phyloP scores from a whole-genome alignment of 2,329 filamentous ascomycete genomes.

The Aspergillus novofumigatus region DNA sequence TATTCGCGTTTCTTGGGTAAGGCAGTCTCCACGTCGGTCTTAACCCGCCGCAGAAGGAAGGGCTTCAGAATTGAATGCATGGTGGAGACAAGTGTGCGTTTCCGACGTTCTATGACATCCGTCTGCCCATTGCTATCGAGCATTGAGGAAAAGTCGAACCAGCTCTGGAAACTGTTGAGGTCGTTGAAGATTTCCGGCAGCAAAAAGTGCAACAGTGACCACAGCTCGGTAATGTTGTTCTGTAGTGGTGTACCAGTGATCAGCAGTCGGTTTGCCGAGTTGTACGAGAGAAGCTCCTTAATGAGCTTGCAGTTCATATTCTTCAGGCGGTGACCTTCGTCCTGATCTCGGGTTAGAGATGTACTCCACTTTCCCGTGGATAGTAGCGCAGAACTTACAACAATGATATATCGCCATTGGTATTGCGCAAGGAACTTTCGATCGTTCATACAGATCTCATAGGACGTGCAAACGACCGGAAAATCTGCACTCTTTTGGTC shows the following conservation, averaged over 20 bases:
- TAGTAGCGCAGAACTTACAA: conserved; percentile 48
- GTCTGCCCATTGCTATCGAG: conserved; percentile 76
- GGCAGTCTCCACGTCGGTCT: conserved; percentile 85
- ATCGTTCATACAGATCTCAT: conserved; percentile 93
- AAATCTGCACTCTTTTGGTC: conserved; percentile 69
- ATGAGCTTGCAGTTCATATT: conserved; percentile 93
- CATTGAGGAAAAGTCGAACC: conserved; percentile 95
- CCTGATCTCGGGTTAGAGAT: conserved; percentile 45
- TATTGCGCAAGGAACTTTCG: conserved; percentile 75
- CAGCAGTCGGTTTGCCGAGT: conserved; percentile 82
- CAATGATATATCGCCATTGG: conserved; percentile 96
- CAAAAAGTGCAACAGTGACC: conserved; percentile 91
- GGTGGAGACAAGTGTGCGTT: conserved; percentile 75
- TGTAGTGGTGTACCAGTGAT: conserved; percentile 95
- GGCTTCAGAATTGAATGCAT: conserved; percentile 92
- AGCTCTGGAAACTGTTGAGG: conserved; percentile 85
- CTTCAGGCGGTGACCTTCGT: conserved; percentile 96
- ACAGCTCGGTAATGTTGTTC: conserved; percentile 91
- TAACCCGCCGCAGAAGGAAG: conserved; percentile 79
- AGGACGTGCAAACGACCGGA: conserved; percentile 88
- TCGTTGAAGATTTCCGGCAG: conserved; percentile 91
- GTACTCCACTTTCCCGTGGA: background rate
- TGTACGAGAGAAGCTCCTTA: conserved; percentile 80
- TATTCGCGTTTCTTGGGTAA: conserved; percentile 98
- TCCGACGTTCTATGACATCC: conserved; percentile 72